phyloP scores from a whole-genome alignment of 225 moss, liverwort and hornwort species.

The Physcomitrium patens region DNA sequence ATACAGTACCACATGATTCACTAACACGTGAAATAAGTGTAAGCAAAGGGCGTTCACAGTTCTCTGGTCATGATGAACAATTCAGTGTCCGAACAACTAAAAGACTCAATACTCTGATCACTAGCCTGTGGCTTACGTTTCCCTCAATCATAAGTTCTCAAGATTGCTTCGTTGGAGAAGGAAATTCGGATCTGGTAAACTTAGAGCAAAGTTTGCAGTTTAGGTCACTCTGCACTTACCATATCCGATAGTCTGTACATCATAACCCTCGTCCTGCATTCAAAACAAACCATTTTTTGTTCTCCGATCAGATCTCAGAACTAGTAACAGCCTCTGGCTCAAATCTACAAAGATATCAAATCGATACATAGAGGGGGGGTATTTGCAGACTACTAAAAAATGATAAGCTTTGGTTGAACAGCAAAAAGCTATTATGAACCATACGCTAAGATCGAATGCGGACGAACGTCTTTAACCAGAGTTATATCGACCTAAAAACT shows the following conservation, averaged over 20 bases:
- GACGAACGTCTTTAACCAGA: background rate
- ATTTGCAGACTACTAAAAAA: background rate
- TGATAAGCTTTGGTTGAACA: background rate
- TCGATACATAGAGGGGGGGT: background rate
- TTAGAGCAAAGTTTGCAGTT: background rate
- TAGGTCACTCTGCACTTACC: constrained; percentile 43
- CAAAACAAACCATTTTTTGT: constrained; percentile 5
- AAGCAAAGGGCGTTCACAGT: too few species aligned
- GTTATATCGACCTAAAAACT: background rate
- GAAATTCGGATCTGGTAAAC: background rate
- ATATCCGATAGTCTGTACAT: constrained; percentile 74
- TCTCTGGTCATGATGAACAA: too few species aligned
- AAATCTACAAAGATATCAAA: background rate
- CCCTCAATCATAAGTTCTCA: background rate
- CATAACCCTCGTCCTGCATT: constrained; percentile 71
- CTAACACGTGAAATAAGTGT: background rate
- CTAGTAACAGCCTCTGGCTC: background rate
- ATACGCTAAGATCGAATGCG: background rate
- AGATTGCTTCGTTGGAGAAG: background rate
- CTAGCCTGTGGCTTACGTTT: too few species aligned
- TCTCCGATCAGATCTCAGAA: background rate
- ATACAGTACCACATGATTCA: background rate
- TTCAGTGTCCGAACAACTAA: too few species aligned
- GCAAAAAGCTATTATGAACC: background rate
- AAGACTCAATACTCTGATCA: too few species aligned